These are phyloP conservation scores for Eleusine coracana DNA, from an alignment of 176 grass and related monocot genomes.

Conservation along the genomic window DNA sequence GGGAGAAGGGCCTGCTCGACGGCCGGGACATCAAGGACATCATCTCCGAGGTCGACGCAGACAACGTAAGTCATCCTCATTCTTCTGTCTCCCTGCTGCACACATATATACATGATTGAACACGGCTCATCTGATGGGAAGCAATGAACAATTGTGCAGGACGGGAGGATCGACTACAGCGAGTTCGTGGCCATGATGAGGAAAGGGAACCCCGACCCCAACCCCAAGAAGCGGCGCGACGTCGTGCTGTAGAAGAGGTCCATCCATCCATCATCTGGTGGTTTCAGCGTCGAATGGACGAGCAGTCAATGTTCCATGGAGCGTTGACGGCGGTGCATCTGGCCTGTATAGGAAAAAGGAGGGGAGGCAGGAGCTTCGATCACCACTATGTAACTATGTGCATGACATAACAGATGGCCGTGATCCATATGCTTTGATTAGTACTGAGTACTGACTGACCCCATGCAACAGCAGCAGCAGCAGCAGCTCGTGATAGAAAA, in stretches of 20 bases:
- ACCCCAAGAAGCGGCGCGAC: constrained; percentile 82
- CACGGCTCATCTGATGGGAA: not conserved
- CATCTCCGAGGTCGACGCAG: constrained; percentile 78
- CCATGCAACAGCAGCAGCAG: not conserved
- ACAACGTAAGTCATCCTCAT: constrained; percentile 60
- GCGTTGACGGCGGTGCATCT: not conserved
- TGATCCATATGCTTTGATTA: not conserved
- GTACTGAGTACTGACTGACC: not conserved
- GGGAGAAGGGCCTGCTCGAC: constrained; percentile 77
- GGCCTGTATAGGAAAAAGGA: not conserved
- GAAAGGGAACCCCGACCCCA: constrained; percentile 72
- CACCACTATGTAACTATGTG: not conserved
- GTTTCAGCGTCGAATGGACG: not conserved
- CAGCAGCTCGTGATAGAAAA: constrained; percentile 5
- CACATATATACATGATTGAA: not conserved
- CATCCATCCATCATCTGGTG: not conserved
- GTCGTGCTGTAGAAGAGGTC: constrained; percentile 61
- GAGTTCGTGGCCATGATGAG: constrained; percentile 89
- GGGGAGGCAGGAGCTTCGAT: not conserved
- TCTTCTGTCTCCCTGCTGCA: not conserved
- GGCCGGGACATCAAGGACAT: constrained; percentile 82
- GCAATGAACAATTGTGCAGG: constrained; percentile 32
- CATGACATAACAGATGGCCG: not conserved
- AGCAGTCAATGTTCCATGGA: not conserved
- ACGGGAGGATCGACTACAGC: constrained; percentile 83